Evolutionary conservation across 2,329 filamentous ascomycete genomes (phyloP).

Genomic region (Sarocladiaceae sp.): DNA sequence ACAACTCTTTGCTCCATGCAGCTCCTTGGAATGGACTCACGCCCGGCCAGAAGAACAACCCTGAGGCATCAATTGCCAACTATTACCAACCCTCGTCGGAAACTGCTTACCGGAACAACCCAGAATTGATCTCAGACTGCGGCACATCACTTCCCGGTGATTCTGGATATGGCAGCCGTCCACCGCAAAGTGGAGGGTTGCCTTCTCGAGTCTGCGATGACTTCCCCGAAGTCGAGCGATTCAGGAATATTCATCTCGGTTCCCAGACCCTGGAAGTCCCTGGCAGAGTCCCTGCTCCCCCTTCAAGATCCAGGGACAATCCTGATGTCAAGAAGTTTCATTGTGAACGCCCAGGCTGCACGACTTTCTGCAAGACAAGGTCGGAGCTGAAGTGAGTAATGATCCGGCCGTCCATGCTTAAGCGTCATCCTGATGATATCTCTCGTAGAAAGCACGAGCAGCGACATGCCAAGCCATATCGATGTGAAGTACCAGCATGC

Average conservation of each 20-base stretch:
- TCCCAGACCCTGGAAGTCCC: background rate
- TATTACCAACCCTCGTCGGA: background rate
- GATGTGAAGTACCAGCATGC: constrained; percentile 55
- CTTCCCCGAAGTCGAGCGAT: background rate
- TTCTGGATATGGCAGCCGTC: constrained; percentile 1
- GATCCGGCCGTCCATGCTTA: background rate
- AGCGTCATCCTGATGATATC: constrained; percentile 15
- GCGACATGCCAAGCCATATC: constrained; percentile 62
- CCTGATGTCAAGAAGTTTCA: background rate
- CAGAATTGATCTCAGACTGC: background rate
- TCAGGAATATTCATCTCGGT: background rate
- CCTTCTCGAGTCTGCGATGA: background rate
- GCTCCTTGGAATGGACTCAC: constrained; percentile 1
- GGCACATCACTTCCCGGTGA: background rate
- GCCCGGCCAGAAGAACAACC: background rate
- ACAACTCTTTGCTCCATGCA: too few species aligned
- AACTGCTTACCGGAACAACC: background rate
- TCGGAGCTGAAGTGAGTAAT: constrained; percentile 49
- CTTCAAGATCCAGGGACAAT: background rate
- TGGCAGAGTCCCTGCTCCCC: background rate
- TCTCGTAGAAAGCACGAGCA: constrained; percentile 63
- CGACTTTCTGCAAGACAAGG: constrained; percentile 36
- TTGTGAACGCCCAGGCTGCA: background rate
- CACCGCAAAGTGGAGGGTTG: background rate
- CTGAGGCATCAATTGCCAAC: background rate